A percentile compares a stretch with the other conserved stretches of the same genome.
phyloP scores from a whole-genome alignment of 1,284 basidiomycete genomes.

The Apiotrichum domesticum region DNA sequence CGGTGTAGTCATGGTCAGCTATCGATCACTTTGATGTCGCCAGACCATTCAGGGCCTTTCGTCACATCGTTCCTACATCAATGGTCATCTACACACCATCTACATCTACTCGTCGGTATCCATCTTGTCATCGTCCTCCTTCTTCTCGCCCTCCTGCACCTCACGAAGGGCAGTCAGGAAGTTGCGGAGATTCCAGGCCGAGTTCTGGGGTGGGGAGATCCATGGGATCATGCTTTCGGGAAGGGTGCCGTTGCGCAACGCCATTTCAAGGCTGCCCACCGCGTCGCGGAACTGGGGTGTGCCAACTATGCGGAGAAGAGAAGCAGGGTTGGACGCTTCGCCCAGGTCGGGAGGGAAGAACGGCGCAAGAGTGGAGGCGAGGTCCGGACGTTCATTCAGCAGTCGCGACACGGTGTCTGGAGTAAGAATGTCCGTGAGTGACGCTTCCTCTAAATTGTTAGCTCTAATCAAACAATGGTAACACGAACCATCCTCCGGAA shows the following conservation, averaged over 20 bases:
- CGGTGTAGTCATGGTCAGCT: too few relatives aligned
- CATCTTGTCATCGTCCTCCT: conserved; percentile 13
- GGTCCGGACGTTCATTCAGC: conserved; percentile 23
- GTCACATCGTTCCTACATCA: too few relatives aligned
- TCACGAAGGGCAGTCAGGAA: conserved; percentile 34
- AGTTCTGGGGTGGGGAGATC: conserved; percentile 32
- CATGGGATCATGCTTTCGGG: conserved; percentile 41
- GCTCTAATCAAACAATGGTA: background rate
- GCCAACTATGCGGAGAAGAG: conserved; percentile 37
- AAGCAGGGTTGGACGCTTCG: conserved; percentile 10
- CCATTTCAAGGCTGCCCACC: conserved; percentile 41
- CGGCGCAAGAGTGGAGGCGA: conserved; percentile 28
- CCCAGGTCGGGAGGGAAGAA: conserved; percentile 36
- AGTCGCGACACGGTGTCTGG: conserved; percentile 33
- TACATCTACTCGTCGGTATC: conserved; percentile 11
- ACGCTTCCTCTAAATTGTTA: conserved; percentile 21
- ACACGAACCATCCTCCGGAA: conserved; percentile 12
- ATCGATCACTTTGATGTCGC: too few relatives aligned
- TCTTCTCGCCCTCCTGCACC: conserved; percentile 1
- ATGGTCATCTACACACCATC: background rate
- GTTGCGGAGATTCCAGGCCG: conserved; percentile 34
- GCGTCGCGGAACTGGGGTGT: conserved; percentile 44
- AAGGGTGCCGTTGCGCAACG: conserved; percentile 39
- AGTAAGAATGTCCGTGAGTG: conserved; percentile 40
- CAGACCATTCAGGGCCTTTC: too few relatives aligned